Conservation (phyloP, 139 green algal genomes). For the Micractinium sp. region DNA sequence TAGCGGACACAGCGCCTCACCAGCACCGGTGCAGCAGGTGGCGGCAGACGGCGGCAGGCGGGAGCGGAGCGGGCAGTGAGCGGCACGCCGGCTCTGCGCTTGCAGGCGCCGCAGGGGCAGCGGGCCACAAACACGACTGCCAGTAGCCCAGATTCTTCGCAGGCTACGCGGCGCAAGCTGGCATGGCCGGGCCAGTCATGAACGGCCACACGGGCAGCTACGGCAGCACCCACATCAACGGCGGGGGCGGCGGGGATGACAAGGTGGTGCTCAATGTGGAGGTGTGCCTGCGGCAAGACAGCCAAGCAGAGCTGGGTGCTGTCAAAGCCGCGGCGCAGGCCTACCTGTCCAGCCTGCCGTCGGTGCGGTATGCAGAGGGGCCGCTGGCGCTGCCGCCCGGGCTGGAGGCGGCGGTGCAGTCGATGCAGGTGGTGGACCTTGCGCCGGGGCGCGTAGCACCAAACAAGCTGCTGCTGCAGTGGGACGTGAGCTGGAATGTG, state of each 20-base stretch:
- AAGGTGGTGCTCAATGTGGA: conserved; percentile 21
- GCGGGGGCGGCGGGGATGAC: not conserved
- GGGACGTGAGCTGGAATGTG: conserved; percentile 8
- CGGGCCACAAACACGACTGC: too few species aligned
- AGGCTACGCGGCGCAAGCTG: not conserved
- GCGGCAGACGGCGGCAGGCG: not conserved
- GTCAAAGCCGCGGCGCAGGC: not conserved
- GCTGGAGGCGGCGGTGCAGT: conserved; percentile 31
- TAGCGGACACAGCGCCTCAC: too few species aligned
- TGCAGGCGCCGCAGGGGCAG: too few species aligned
- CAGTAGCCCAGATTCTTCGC: too few species aligned
- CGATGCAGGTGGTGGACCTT: conserved; percentile 33
- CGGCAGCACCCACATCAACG: too few species aligned
- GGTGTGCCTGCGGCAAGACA: conserved; percentile 36
- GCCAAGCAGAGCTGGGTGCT: not conserved
- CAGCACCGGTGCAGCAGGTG: not conserved
- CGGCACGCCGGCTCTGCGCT: too few species aligned
- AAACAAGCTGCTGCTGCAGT: conserved; percentile 33
- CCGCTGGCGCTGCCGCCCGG: not conserved
- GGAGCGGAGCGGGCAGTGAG: not conserved
- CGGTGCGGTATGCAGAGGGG: conserved; percentile 21
- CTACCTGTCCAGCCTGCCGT: conserved; percentile 25
- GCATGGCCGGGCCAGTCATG: not conserved
- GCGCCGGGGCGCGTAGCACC: not conserved
- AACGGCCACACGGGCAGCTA: not conserved